phyloP scores from a whole-genome alignment of 2,329 filamentous ascomycete genomes.

The Tolypocladium sp. region DNA sequence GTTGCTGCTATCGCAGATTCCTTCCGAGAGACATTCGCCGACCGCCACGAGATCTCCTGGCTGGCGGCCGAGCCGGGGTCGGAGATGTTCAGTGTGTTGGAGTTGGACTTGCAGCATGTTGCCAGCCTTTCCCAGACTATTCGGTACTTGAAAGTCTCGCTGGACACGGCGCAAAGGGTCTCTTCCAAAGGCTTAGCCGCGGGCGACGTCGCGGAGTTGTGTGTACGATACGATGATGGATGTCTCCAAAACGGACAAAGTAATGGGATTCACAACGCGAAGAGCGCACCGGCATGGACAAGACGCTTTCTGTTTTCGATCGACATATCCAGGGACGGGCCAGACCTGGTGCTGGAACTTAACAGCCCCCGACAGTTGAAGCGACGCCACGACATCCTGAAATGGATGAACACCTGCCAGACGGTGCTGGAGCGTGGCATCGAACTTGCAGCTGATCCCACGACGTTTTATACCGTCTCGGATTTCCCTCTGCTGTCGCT shows the following conservation, averaged over 20 bases:
- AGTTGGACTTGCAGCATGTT: background rate
- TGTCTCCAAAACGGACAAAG: background rate
- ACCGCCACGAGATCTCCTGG: background rate
- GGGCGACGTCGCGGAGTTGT: background rate
- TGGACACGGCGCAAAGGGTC: background rate
- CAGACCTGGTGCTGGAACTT: background rate
- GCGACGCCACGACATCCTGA: background rate
- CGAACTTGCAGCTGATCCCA: background rate
- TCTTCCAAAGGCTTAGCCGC: background rate
- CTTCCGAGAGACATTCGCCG: background rate
- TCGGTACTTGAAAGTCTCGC: background rate
- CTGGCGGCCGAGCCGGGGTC: background rate
- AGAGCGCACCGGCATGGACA: background rate
- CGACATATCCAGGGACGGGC: background rate
- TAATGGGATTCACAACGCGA: background rate
- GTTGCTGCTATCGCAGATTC: background rate
- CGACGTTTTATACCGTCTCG: background rate
- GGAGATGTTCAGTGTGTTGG: background rate
- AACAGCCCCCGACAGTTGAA: background rate
- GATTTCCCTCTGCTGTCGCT: background rate
- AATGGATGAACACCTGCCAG: background rate
- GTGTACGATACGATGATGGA: background rate
- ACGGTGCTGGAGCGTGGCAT: background rate
- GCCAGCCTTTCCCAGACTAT: background rate
- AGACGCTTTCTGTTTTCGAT: background rate